Percentiles rank a stretch among this genome's conserved stretches.
Conservation (phyloP, 805 yeast genomes). For the Lipomyces sp. region DNA sequence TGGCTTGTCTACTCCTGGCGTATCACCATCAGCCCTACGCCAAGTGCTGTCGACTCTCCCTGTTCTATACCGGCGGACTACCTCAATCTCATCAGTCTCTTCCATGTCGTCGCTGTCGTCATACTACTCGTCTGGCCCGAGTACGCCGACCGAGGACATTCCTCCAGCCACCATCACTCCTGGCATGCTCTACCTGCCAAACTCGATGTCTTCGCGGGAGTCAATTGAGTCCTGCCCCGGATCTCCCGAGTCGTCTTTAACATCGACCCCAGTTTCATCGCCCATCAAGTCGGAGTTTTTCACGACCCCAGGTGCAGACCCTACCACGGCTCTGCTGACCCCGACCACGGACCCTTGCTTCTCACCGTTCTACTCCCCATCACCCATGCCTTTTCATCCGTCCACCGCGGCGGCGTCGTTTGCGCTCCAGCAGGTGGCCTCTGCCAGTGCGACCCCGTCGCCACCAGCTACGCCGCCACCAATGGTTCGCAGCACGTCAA, state of each 20-base stretch:
- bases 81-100: slow-evolving; percentile 13
- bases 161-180: slow-evolving; percentile 36
- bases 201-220: slow-evolving; percentile 1
- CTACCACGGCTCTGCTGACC: slow-evolving; percentile 18
- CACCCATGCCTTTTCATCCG: slow-evolving; percentile 18
- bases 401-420: slow-evolving; percentile 33
- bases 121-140: slow-evolving; percentile 28
- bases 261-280: slow-evolving; percentile 13
- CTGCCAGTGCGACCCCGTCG: slow-evolving; percentile 29
- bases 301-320: slow-evolving; percentile 20
- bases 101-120: slow-evolving; percentile 23
- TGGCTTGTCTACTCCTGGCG: neutral
- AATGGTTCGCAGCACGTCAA: slow-evolving; percentile 22
- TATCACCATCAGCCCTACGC: slow-evolving; percentile 20
- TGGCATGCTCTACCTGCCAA: slow-evolving; percentile 26
- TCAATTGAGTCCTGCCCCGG: slow-evolving; percentile 14
- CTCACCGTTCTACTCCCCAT: slow-evolving; percentile 29
- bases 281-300: slow-evolving; percentile 21
- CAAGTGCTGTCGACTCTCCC: slow-evolving; percentile 31
- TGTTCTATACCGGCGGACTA: slow-evolving; percentile 23
- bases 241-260: slow-evolving; percentile 15
- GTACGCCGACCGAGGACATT: slow-evolving; percentile 30
- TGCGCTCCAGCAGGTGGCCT: slow-evolving; percentile 31
- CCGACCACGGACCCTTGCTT: slow-evolving; percentile 24
- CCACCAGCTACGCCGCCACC: slow-evolving; percentile 37